Conservation (phyloP, 2,329 filamentous ascomycete species). For the Lecanosticta acicola region DNA sequence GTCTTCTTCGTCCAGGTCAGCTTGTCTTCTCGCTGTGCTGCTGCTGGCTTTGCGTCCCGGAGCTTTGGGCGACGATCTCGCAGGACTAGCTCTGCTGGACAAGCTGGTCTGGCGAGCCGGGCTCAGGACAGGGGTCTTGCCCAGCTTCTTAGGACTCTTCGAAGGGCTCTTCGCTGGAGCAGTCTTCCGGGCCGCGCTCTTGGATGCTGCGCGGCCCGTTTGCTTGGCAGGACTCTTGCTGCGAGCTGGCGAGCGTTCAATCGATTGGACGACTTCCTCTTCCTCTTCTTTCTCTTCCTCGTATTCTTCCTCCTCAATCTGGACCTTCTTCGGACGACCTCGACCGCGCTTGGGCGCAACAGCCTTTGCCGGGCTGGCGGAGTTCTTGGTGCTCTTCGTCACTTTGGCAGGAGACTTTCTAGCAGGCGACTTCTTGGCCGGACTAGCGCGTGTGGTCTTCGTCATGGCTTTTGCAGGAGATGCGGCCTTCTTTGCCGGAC, state of each 20-base stretch:
- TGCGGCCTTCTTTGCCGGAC: conserved; percentile 1
- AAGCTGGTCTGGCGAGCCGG: neutral
- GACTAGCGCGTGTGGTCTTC: neutral
- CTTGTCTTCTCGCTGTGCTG: neutral
- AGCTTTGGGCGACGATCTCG: neutral
- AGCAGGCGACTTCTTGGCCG: neutral
- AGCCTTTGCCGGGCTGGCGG: neutral
- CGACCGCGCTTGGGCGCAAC: neutral
- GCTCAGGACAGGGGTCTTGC: neutral
- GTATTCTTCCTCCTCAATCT: neutral
- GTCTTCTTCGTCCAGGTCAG: neutral
- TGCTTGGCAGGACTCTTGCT: neutral
- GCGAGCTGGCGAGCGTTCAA: neutral
- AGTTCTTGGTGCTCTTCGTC: neutral
- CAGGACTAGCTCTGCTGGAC: too few relatives aligned
- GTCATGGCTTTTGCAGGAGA: neutral
- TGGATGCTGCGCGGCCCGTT: neutral
- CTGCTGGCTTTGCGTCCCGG: neutral
- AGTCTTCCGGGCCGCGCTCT: neutral
- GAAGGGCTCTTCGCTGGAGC: neutral
- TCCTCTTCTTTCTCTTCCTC: neutral
- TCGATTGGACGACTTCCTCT: neutral
- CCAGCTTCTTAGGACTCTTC: neutral
- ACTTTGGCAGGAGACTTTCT: neutral
- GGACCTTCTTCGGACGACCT: neutral